Conservation (phyloP, 2,329 filamentous ascomycete species). For the Huntiella bhutanensis region DNA sequence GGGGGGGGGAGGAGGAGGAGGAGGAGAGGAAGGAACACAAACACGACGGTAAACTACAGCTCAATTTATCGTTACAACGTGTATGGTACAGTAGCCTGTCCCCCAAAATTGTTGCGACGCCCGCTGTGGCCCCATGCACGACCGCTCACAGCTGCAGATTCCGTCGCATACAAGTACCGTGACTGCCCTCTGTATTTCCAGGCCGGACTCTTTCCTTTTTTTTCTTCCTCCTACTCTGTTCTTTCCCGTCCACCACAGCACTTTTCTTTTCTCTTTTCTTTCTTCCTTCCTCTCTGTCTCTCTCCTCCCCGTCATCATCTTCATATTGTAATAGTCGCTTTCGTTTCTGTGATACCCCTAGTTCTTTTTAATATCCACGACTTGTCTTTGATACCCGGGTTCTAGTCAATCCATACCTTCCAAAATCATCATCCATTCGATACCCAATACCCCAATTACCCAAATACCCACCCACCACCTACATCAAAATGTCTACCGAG, state of each 20-base stretch:
- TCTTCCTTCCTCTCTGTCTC: constrained; percentile 33
- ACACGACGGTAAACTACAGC: too few relatives aligned
- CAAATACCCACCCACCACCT: constrained; percentile 14
- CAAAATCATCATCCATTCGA: constrained; percentile 12
- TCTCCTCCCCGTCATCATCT: constrained; percentile 13
- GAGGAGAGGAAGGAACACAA: too few relatives aligned
- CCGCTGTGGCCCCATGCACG: constrained; percentile 2
- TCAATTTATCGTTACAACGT: too few relatives aligned
- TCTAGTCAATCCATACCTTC: constrained; percentile 10
- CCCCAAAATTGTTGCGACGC: too few relatives aligned
- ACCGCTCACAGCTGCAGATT: constrained; percentile 2
- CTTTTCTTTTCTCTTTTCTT: constrained; percentile 20
- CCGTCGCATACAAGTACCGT: constrained; percentile 24
- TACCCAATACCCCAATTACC: constrained; percentile 15
- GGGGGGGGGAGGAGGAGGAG: too few relatives aligned
- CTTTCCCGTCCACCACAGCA: constrained; percentile 16
- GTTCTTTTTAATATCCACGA: constrained; percentile 12
- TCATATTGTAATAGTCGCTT: constrained; percentile 21
- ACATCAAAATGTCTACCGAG: constrained; percentile 49
- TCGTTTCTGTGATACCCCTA: constrained; percentile 20
- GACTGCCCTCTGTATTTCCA: constrained; percentile 18
- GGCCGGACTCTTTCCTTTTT: neutral
- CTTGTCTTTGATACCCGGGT: constrained; percentile 12
- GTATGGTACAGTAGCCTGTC: too few relatives aligned
- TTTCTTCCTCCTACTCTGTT: constrained; percentile 19